Percentiles rank a stretch among this genome's conserved stretches.
These are phyloP conservation scores for Chalciporus sphaerocephalus DNA, from an alignment of 768 basidiomycete species.

Conservation along the genomic window DNA sequence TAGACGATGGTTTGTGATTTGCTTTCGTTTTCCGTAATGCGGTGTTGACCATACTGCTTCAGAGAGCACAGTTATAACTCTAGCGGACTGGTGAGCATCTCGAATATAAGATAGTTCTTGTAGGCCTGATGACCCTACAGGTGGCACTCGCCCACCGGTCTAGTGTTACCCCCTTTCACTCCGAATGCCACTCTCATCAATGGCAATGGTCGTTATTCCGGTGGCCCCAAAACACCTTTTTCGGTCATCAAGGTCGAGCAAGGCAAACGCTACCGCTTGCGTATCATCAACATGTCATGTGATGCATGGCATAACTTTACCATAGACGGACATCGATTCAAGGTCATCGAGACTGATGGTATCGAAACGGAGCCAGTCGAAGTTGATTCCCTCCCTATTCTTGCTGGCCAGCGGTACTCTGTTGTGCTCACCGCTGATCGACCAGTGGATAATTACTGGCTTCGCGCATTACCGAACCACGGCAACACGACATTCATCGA, in stretches of 20 bases:
- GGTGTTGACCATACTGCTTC: not conserved
- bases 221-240: slow-evolving; percentile 32
- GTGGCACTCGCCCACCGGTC: slow-evolving; percentile 25
- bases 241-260: slow-evolving; percentile 37
- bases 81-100: slow-evolving; percentile 42
- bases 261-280: slow-evolving; percentile 40
- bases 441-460: slow-evolving; percentile 40
- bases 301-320: slow-evolving; percentile 31
- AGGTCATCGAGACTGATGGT: slow-evolving; percentile 45
- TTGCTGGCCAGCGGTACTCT: slow-evolving; percentile 42
- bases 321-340: slow-evolving; percentile 35
- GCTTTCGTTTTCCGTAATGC: not conserved
- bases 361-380: slow-evolving; percentile 29
- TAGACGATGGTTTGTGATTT: slow-evolving; percentile 39
- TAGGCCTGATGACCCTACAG: slow-evolving; percentile 8
- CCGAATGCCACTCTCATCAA: slow-evolving; percentile 43
- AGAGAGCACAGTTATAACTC: slow-evolving; percentile 42
- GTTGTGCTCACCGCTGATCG: slow-evolving; percentile 38
- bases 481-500: slow-evolving; percentile 32
- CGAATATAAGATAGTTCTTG: not conserved
- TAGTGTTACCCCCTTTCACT: slow-evolving; percentile 23
- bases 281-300: slow-evolving; percentile 34
- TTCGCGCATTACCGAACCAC: slow-evolving; percentile 32
- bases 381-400: slow-evolving; percentile 42
- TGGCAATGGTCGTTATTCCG: slow-evolving; percentile 37